Evolutionary conservation across 2,329 filamentous ascomycete genomes (phyloP), one percentile per base, ranked within the genome.

Genomic region (Fusarium sp.): DNA sequence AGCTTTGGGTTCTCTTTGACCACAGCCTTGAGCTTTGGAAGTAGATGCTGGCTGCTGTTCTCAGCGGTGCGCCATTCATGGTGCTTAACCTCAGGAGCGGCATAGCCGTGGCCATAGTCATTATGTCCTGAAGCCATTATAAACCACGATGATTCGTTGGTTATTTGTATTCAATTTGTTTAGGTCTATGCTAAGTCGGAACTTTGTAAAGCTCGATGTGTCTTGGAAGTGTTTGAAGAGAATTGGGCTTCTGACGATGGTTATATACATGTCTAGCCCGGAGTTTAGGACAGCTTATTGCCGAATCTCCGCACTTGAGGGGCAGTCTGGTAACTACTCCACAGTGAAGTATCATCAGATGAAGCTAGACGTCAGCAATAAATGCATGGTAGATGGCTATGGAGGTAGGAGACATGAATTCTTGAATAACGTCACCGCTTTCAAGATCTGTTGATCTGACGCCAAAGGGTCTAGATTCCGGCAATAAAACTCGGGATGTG

Each of bases 21-120:
- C 13, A 65, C 53, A 13, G 62, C 29, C 19, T 67, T 46, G 35
- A 83, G 73, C 48, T 77, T 69, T 1, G 78, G 77, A 1, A 83
- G 52, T 1, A 83, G 70, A 64, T 80, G 77, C n/a, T 71, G 69
- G 5, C 80, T 80, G 53, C 77, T 78, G 26, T 76, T 76, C 26
- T 80, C 74, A 5, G 75, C 79, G 2, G 79, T 82, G 15, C 81
- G 78, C 63, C 72, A 75, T 56, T 74, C 73, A 28, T 75, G 73
- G 46, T 75, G 73, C 36, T 60, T 68, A 2, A 74, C 70, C 13
- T 75, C 66, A 11, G 65, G 45, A 15, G 63, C 43, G 13, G 47
- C 42, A 31, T 73, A 70, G 52, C 73, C 72, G 3, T 70, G 69
- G 1, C 56, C 70, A 31, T 75, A 75, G 6, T 56, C 29, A 45